Evolutionary conservation across 257 asterid species (phyloP).

Genomic region (Solanum bulbocastanum): DNA sequence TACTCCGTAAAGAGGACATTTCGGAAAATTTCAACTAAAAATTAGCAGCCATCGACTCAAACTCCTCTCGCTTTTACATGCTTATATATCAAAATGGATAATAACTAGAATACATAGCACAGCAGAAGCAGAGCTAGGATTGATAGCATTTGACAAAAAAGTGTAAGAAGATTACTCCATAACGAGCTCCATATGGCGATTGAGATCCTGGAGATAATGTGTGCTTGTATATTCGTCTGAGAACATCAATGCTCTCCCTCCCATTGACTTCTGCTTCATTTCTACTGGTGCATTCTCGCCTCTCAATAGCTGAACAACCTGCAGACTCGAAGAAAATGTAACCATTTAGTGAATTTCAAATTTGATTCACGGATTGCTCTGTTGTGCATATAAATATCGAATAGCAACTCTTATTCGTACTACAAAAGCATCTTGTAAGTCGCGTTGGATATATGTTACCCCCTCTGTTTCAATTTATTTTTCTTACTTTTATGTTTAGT

Average conservation of each 20-base stretch:
- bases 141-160: background rate
- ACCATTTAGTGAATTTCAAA: background rate
- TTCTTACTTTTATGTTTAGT: background rate
- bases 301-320: slow-evolving; percentile 62
- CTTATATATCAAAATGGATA: background rate
- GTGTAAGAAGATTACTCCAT: slow-evolving; percentile 42
- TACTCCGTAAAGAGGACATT: background rate
- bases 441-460: background rate
- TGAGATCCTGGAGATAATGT: slow-evolving; percentile 61
- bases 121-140: background rate
- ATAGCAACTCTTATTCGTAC: background rate
- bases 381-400: background rate
- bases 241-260: slow-evolving; percentile 45
- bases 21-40: background rate
- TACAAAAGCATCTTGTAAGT: background rate
- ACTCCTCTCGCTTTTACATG: background rate
- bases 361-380: background rate
- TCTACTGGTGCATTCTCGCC: slow-evolving; percentile 60
- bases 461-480: background rate
- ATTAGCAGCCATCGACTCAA: background rate
- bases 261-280: slow-evolving; percentile 50
- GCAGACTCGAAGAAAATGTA: background rate
- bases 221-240: slow-evolving; percentile 67
- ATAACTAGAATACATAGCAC: background rate
- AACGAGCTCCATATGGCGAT: slow-evolving; percentile 79